Evolutionary conservation across 192 early-diverging fungal genomes (phyloP).

Genomic region (Chytriomyces confervae): DNA sequence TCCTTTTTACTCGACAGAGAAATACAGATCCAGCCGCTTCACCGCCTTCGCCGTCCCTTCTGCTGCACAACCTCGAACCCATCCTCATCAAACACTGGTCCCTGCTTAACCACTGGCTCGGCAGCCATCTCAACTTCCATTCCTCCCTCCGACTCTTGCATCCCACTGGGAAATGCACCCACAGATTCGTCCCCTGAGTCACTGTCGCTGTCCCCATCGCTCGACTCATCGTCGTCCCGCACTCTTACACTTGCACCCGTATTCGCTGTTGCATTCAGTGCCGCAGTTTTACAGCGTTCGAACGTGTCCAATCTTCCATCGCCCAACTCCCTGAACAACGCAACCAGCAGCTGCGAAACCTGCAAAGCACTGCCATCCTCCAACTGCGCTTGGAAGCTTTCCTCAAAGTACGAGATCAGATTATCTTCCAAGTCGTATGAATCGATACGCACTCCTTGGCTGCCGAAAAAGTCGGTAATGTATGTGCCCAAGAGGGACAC

Average conservation of each 20-base stretch:
- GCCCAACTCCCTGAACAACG: slow-evolving; percentile 68
- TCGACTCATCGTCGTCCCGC: slow-evolving; percentile 67
- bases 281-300: slow-evolving; percentile 73
- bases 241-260: slow-evolving; percentile 65
- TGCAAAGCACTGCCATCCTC: slow-evolving; percentile 80
- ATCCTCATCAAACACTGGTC: slow-evolving; percentile 57
- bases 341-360: slow-evolving; percentile 79
- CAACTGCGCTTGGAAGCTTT: slow-evolving; percentile 65
- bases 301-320: slow-evolving; percentile 61
- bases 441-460: slow-evolving; percentile 44
- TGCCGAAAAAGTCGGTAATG: slow-evolving; percentile 48
- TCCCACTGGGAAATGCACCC: slow-evolving; percentile 7
- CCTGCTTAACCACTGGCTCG: slow-evolving; percentile 32
- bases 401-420: slow-evolving; percentile 53
- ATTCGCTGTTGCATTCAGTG: slow-evolving; percentile 81
- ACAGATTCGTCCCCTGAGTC: neutral
- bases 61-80: slow-evolving; percentile 57
- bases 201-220: slow-evolving; percentile 71
- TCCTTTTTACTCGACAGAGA: too few species aligned
- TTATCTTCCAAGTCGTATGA: slow-evolving; percentile 55
- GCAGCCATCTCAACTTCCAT: slow-evolving; percentile 31
- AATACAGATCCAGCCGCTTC: neutral
- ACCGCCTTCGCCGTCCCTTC: slow-evolving; percentile 28
- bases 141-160: neutral
- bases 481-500: slow-evolving; percentile 39